Base-by-base conservation (phyloP, 1,139 yeast species). In the Spathaspora sp. region DNA sequence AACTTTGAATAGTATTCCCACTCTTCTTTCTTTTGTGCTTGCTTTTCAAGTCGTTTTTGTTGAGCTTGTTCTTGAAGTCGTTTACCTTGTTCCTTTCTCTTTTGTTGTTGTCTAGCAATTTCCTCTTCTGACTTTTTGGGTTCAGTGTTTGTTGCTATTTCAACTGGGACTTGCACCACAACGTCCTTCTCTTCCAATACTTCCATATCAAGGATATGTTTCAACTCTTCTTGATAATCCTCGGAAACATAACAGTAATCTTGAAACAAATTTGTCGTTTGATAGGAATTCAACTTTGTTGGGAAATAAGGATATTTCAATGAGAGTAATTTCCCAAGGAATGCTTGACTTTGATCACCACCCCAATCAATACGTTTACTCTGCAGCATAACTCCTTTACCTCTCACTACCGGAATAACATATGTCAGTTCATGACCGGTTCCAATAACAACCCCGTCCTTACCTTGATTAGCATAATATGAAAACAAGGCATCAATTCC, bases 281-380 rank as follows among this genome's bases (percentile, higher is more conserved):
- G 96, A 46, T 76, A 70, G 10, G 70, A 67, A 7, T 83, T 75
- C 45, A 93, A 68, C 54, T 83, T 86, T 2, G 87, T 70, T 3
- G 99, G 98, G 61, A 90, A 93, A 56, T 84, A 85, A 0, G 99
- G 99, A 64, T 95, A 95, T 60, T 95, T 95, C 58, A 95, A 72
- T 1, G 84, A 76, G 43, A 95, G 67, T 29, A 87, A 73, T 54
- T 74, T 78, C 49, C 77, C 80, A 61, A 93, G 65, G 55, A 76
- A 91, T 43, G 77, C 81, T 29, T 78, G 81, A 1, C 91, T 78
- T 45, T 81, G 87, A 50, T 81, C 80, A 7, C 97, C 98, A 47
- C 98, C 99, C 89, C 95, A 89, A 59, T 89, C 91, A 39, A 95
- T 81, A 56, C 98, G 73, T 58, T 89, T 91, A 2, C 93, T 74